Evolutionary conservation across 2,329 filamentous ascomycete genomes (phyloP), one percentile per base, ranked within the genome.

Genomic region (Colletotrichum theobromicola): DNA sequence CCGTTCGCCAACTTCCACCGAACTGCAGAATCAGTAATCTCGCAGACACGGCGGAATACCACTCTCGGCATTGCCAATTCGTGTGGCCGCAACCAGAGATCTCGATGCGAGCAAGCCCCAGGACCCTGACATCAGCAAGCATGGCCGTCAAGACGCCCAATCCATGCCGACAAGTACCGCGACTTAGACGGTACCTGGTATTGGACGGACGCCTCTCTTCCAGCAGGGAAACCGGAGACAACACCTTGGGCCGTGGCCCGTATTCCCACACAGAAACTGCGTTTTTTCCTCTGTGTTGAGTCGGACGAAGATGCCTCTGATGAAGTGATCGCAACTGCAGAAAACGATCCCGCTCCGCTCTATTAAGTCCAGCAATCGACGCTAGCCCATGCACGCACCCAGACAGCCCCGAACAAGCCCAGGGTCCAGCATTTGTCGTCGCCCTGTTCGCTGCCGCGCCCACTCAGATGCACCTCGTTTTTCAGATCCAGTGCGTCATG

Each of bases 61-160:
- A 62, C 53, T 21, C 26, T 46, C 26, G 21, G 6, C 24, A n/a
- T 37, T 21, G 34, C 32, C 35, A 64, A 16, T 55, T 60, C 37
- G 30, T 70, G 21, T 72, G 72, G 62, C 28, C 62, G 62, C 63
- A 62, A 53, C 26, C 62, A 74, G 68, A 74, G 68, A 74, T 72
- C 72, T 74, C 72, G 68, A 72, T 74, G 72, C 55, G 72, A 72
- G 46, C 62, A 12, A 66, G 68, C 57, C 68, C 68, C 72, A 74
- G 72, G 72, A 74, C 72, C 72, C 72, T 74, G 72, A 67, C 72
- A 74, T 72, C 68, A 72, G 72, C 68, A 67, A 66, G 50, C 70
- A 50, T 50, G 66, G 66, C 70, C 58, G 26, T 62, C 58, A 55
- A 37, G 32, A 63, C 62, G 62, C 68, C 30, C 24, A 28, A 72